A percentile compares a stretch with the other conserved stretches of the same genome.
Conservation (phyloP, 2,329 filamentous ascomycete genomes). For the Pezicula rhizophila region DNA sequence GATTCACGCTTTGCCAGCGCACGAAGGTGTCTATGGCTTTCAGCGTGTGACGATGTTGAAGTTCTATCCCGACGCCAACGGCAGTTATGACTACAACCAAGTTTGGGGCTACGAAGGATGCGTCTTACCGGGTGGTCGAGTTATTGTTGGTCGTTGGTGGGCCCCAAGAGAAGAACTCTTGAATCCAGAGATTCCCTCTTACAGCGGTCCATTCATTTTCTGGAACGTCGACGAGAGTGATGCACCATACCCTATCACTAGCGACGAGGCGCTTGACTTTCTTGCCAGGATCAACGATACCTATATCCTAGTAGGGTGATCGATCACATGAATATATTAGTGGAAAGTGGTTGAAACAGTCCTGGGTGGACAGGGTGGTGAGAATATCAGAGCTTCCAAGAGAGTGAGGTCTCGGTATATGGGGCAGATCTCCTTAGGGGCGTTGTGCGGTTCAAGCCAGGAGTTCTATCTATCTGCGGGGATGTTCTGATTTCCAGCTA, state of each 20-base stretch:
- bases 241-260: constrained; percentile 6
- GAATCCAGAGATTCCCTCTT: neutral
- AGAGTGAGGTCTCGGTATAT: too few species aligned
- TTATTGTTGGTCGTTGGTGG: constrained; percentile 46
- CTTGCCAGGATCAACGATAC: constrained; percentile 5
- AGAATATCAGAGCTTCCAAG: too few species aligned
- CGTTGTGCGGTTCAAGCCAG: too few species aligned
- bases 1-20: constrained; percentile 41
- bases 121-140: constrained; percentile 38
- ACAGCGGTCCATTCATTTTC: constrained; percentile 29
- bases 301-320: neutral
- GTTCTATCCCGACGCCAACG: constrained; percentile 26
- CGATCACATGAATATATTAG: neutral
- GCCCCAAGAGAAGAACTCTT: constrained; percentile 15
- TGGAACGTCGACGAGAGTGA: constrained; percentile 25
- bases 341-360: too few species aligned
- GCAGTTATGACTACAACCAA: constrained; percentile 19
- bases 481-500: too few species aligned
- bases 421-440: too few species aligned
- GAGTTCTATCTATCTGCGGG: too few species aligned
- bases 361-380: neutral
- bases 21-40: constrained; percentile 44
- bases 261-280: constrained; percentile 19
- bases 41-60: constrained; percentile 50
- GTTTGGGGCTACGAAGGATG: constrained; percentile 41